Conservation (phyloP, 306 rosid genomes). For the Sesbania bispinosa region DNA sequence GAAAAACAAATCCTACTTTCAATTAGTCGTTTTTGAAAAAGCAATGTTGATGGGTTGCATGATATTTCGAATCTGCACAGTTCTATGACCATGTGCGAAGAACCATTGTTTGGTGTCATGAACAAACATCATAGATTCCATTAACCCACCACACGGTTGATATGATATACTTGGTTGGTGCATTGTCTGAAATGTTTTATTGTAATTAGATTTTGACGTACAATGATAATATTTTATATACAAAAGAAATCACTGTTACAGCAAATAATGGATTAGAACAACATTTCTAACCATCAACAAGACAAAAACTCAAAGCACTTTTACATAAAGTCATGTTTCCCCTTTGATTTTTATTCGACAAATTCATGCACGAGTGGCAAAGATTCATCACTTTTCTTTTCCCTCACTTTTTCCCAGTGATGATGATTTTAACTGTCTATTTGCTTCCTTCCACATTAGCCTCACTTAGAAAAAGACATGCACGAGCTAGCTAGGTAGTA, state of each 20-base stretch:
- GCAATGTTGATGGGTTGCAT: neutral
- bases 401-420: conserved; percentile 10
- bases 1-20: neutral
- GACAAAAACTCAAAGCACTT: conserved; percentile 38
- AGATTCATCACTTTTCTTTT: conserved; percentile 34
- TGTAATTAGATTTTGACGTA: conserved; percentile 7
- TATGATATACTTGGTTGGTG: conserved; percentile 28
- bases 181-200: conserved; percentile 16
- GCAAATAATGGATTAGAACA: conserved; percentile 21
- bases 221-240: neutral
- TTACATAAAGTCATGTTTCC: conserved; percentile 29
- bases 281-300: conserved; percentile 20
- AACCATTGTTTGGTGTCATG: conserved; percentile 33
- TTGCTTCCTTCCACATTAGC: conserved; percentile 18
- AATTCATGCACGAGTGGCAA: conserved; percentile 57
- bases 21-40: neutral
- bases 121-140: conserved; percentile 31
- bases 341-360: conserved; percentile 32
- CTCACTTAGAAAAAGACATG: conserved; percentile 12
- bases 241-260: neutral
- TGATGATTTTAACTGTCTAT: conserved; percentile 23
- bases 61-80: conserved; percentile 22
- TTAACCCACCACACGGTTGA: conserved; percentile 37
- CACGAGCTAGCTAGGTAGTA: too few relatives aligned
- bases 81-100: conserved; percentile 30